phyloP scores from a whole-genome alignment of 1,284 basidiomycete species.

The Peniophora sp. region DNA sequence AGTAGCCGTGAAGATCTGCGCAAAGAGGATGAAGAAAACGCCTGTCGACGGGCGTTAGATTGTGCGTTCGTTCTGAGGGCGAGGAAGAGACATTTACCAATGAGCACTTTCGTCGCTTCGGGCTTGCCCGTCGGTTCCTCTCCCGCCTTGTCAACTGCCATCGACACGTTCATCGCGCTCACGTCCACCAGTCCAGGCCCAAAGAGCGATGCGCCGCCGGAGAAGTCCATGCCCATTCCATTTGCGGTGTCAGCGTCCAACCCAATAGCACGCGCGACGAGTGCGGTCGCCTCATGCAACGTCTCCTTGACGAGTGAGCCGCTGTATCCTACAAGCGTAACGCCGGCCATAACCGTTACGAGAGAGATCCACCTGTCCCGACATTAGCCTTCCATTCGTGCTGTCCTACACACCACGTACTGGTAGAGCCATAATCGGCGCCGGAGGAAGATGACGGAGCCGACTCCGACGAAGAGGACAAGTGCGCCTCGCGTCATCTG shows the following conservation, averaged over 20 bases:
- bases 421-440: constrained; percentile 77
- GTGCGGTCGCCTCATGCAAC: constrained; percentile 34
- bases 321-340: constrained; percentile 86
- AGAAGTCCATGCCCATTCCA: too few relatives aligned
- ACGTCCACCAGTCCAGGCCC: too few relatives aligned
- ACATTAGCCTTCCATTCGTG: constrained; percentile 3
- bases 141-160: constrained; percentile 12
- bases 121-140: constrained; percentile 42
- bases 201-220: too few relatives aligned
- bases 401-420: constrained; percentile 29
- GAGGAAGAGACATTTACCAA: constrained; percentile 35
- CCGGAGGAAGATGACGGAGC: constrained; percentile 89
- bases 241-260: constrained; percentile 2
- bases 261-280: constrained; percentile 4
- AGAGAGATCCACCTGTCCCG: constrained; percentile 79
- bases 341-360: constrained; percentile 84
- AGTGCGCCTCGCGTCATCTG: constrained; percentile 97
- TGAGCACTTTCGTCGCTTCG: constrained; percentile 56
- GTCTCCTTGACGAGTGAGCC: constrained; percentile 81
- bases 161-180: too few relatives aligned
- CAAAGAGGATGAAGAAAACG: constrained; percentile 88
- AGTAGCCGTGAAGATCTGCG: constrained; percentile 91
- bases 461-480: constrained; percentile 92
- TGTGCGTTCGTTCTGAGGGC: not conserved
- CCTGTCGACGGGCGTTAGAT: constrained; percentile 35